These are phyloP conservation scores for Centella asiatica DNA, from an alignment of 129 eudicot species.

Conservation along the genomic window DNA sequence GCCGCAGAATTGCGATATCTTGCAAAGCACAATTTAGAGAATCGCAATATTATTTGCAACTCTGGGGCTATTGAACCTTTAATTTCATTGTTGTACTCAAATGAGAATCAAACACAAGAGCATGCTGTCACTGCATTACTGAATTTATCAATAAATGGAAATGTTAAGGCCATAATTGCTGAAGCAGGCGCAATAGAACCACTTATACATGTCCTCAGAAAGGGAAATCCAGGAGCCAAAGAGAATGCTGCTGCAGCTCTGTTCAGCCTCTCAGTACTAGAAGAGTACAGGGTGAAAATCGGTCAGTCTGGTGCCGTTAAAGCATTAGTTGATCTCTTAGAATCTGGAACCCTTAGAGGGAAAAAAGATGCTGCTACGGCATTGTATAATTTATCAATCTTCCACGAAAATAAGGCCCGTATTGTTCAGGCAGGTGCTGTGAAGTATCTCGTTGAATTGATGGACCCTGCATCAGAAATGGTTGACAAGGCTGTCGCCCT, in stretches of 20 bases:
- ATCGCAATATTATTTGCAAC: constrained; percentile 70
- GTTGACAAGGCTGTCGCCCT: constrained; percentile 85
- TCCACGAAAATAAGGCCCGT: constrained; percentile 89
- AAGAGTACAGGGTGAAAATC: constrained; percentile 66
- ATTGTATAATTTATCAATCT: constrained; percentile 73
- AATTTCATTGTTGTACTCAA: constrained; percentile 44
- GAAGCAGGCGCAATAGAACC: constrained; percentile 73
- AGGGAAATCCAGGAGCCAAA: constrained; percentile 63
- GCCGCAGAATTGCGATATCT: constrained; percentile 72
- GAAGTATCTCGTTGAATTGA: constrained; percentile 48
- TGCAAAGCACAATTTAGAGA: constrained; percentile 66
- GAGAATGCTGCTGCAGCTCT: constrained; percentile 91
- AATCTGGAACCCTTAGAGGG: constrained; percentile 67
- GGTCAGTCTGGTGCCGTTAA: constrained; percentile 87
- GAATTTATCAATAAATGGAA: constrained; percentile 63
- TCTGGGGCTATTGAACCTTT: constrained; percentile 71
- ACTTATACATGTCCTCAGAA: constrained; percentile 59
- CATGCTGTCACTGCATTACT: constrained; percentile 88
- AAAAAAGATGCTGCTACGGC: constrained; percentile 97
- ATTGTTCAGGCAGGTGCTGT: constrained; percentile 89
- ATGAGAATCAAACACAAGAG: constrained; percentile 52
- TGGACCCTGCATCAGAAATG: constrained; percentile 71
- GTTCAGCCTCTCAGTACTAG: constrained; percentile 75
- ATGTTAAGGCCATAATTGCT: constrained; percentile 63
- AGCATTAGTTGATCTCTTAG: constrained; percentile 68